A percentile compares a stretch with the other conserved stretches of the same genome.
phyloP scores from a whole-genome alignment of 331 rosid genomes.

The Malus hybrid region DNA sequence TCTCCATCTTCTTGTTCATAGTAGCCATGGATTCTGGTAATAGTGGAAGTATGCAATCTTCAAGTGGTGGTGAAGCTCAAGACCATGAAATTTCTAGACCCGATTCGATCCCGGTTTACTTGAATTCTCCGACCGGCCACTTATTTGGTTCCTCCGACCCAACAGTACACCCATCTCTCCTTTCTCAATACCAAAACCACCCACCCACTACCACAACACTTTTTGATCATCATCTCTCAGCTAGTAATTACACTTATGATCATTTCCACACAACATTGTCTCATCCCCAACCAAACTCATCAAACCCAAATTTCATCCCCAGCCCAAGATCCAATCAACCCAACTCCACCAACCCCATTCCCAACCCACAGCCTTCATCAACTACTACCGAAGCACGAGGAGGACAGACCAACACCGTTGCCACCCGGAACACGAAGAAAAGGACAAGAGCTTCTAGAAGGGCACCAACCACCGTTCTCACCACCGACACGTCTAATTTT shows the following conservation, averaged over 20 bases:
- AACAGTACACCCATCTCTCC: neutral
- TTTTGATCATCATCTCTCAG: slow-evolving; percentile 36
- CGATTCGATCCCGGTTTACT: slow-evolving; percentile 25
- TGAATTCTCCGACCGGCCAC: slow-evolving; percentile 25
- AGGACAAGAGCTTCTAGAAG: slow-evolving; percentile 82
- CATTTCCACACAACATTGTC: slow-evolving; percentile 26
- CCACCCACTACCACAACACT: slow-evolving; percentile 13
- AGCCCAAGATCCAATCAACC: slow-evolving; percentile 31
- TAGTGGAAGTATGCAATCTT: slow-evolving; percentile 76
- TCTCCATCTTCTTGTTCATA: neutral
- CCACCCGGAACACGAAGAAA: slow-evolving; percentile 53
- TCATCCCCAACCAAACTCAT: slow-evolving; percentile 18
- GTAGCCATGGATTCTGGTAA: slow-evolving; percentile 76
- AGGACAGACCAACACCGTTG: neutral
- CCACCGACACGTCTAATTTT: slow-evolving; percentile 86
- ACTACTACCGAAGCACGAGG: neutral
- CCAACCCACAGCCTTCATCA: slow-evolving; percentile 16
- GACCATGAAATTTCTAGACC: slow-evolving; percentile 47
- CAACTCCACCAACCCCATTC: slow-evolving; percentile 18
- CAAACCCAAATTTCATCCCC: slow-evolving; percentile 26
- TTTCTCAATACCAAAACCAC: slow-evolving; percentile 34
- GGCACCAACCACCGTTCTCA: slow-evolving; percentile 90
- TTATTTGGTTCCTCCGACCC: slow-evolving; percentile 9
- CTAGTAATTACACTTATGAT: slow-evolving; percentile 12
- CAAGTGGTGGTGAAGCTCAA: slow-evolving; percentile 68